phyloP scores from a whole-genome alignment of 2,329 filamentous ascomycete species.

The Fusarium xylarioides region DNA sequence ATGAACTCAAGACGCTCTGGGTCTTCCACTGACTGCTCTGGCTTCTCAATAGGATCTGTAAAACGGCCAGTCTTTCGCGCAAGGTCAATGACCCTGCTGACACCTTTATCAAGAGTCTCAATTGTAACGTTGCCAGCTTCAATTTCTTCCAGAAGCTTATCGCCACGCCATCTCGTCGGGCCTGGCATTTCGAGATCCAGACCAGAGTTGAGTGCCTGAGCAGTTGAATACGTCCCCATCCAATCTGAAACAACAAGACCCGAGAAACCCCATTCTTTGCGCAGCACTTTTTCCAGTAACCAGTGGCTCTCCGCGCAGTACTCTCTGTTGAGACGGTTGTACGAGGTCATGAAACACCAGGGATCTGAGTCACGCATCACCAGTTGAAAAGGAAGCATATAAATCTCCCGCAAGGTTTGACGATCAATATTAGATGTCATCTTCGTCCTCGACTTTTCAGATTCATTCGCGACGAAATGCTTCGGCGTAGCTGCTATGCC shows the following conservation, averaged over 20 bases:
- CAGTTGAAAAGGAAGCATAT: conserved; percentile 5
- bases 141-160: not conserved
- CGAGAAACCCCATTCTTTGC: not conserved
- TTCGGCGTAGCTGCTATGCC: conserved; percentile 7
- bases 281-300: not conserved
- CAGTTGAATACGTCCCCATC: conserved; percentile 11
- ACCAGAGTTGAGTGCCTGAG: not conserved
- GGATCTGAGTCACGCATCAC: conserved; percentile 5
- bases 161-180: not conserved
- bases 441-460: not conserved
- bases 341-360: conserved; percentile 13
- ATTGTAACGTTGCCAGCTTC: not conserved
- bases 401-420: conserved; percentile 1
- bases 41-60: not conserved
- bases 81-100: not conserved
- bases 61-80: not conserved
- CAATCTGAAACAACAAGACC: not conserved
- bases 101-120: not conserved
- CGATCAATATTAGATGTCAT: conserved; percentile 6
- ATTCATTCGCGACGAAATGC: conserved; percentile 11
- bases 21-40: not conserved
- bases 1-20: not conserved
- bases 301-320: not conserved
- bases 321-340: not conserved
- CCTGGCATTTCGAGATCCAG: conserved; percentile 14